These are phyloP conservation scores for Myxozyma nipponensis DNA, from an alignment of 805 yeast genomes.

Conservation along the genomic window DNA sequence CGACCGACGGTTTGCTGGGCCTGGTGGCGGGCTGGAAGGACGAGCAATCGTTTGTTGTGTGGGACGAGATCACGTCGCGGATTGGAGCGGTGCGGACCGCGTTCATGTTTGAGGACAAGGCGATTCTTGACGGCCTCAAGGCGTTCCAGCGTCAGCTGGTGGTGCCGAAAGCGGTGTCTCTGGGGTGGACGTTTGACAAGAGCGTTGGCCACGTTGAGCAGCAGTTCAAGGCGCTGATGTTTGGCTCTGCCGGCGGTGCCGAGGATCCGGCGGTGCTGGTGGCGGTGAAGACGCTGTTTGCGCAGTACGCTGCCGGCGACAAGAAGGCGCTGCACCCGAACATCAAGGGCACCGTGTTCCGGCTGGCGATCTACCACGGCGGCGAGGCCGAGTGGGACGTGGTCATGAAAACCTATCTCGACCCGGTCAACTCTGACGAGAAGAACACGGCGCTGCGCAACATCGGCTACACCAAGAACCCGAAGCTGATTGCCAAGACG, in stretches of 20 bases:
- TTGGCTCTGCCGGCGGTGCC: slow-evolving; percentile 36
- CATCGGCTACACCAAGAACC: slow-evolving; percentile 59
- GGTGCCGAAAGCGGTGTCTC: slow-evolving; percentile 47
- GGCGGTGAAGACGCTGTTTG: slow-evolving; percentile 45
- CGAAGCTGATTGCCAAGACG: slow-evolving; percentile 52
- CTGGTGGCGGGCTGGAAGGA: slow-evolving; percentile 50
- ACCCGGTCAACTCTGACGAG: slow-evolving; percentile 61
- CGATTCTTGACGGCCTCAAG: slow-evolving; percentile 42
- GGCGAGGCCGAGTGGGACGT: slow-evolving; percentile 59
- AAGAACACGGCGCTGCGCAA: slow-evolving; percentile 65
- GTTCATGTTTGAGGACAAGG: slow-evolving; percentile 48
- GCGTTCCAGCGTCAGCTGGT: slow-evolving; percentile 52
- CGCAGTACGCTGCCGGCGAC: slow-evolving; percentile 57
- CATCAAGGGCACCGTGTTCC: slow-evolving; percentile 62
- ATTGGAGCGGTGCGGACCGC: slow-evolving; percentile 44
- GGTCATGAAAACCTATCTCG: slow-evolving; percentile 55
- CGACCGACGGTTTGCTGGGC: slow-evolving; percentile 48
- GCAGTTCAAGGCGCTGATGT: slow-evolving; percentile 61
- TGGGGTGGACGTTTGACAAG: slow-evolving; percentile 67
- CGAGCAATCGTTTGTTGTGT: slow-evolving; percentile 53
- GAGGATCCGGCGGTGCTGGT: slow-evolving; percentile 37
- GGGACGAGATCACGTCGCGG: slow-evolving; percentile 48
- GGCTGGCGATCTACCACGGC: slow-evolving; percentile 63
- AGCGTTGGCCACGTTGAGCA: slow-evolving; percentile 53
- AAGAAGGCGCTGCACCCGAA: slow-evolving; percentile 69